Evolutionary conservation across 1,284 basidiomycete genomes (phyloP).

Genomic region (Pterulicium gracile): DNA sequence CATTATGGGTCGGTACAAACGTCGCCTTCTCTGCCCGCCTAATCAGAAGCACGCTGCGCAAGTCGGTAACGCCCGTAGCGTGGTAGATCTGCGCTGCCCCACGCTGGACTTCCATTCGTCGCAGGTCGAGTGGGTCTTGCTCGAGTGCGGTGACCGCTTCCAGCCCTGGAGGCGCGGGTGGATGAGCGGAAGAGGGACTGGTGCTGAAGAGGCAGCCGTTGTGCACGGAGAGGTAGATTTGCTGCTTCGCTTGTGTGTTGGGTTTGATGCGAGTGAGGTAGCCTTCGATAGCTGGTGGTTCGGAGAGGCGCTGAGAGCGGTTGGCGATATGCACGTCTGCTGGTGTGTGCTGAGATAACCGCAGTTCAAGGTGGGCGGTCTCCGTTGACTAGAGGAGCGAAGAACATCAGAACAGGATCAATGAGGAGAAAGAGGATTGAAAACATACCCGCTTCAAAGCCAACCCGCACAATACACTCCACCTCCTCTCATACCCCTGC

Average conservation of each 20-base stretch:
- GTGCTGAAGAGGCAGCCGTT: constrained; percentile 64
- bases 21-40: constrained; percentile 46
- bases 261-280: constrained; percentile 66
- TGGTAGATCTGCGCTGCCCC: constrained; percentile 57
- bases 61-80: constrained; percentile 57
- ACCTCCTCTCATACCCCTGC: constrained; percentile 48
- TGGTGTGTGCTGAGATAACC: constrained; percentile 56
- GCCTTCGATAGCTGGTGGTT: constrained; percentile 73
- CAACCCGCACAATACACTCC: constrained; percentile 66
- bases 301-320: constrained; percentile 40
- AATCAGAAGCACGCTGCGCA: constrained; percentile 55
- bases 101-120: constrained; percentile 44
- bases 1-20: constrained; percentile 26
- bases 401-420: constrained; percentile 1
- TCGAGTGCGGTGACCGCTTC: constrained; percentile 16
- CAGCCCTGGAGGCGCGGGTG: constrained; percentile 49
- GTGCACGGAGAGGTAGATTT: constrained; percentile 64
- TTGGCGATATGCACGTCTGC: constrained; percentile 41
- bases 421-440: constrained; percentile 5
- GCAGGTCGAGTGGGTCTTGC: constrained; percentile 27
- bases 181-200: constrained; percentile 40
- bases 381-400: constrained; percentile 29
- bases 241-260: constrained; percentile 46
- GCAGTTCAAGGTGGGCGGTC: constrained; percentile 58
- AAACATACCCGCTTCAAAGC: constrained; percentile 52